Evolutionary conservation across 2,329 filamentous ascomycete genomes (phyloP), one percentile per base, ranked within the genome.

Genomic region (Rhinocladiella mackenziei): DNA sequence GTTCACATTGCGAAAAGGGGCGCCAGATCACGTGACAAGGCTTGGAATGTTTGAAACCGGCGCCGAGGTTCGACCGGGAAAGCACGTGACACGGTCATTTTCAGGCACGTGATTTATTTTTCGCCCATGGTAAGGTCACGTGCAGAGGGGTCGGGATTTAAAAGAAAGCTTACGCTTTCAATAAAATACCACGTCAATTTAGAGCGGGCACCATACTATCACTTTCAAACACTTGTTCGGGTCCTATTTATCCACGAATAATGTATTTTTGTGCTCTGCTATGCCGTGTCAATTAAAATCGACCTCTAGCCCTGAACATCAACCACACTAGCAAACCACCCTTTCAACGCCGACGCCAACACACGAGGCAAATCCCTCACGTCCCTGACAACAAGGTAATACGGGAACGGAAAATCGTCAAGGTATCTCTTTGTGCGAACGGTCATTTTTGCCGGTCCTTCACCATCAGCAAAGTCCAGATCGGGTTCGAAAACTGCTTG

Each of bases 361-460:
- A 96, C 89, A 23, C 80, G 82, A 3, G 94, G 92, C 60, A 99
- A 73, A 66, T 98, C 92, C 59, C 84, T 82, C 35, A 98, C 81
- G 69, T 97, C 81, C 55, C 91, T 82, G 46, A 98, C 92, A 56
- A 98, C 87, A 43, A 98, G 70, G 64, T 97, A 99, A 70, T 96
- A 98, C 64, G 85, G 82, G 70, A 99, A 99, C 0, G 94, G 92
- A 66, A 98, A 98, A 5, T 82, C 84, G 64, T 98, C 94, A 57
- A 98, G 77, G 63, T 98, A 98, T 59, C 86, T 81, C 71, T 88
- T 84, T 65, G 94, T 89, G 58, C 84, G 83, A 43, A 96, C 78
- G 62, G 74, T 74, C 65, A 74, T 73, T 59, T 81, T 77, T 50
- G 71, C 82, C 69, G 69, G 81, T 7, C 33, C 41, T n/a, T 35